Percentiles rank a stretch among this genome's conserved stretches.
phyloP scores from a whole-genome alignment of 2,329 filamentous ascomycete genomes.

The Penicillium sp. region DNA sequence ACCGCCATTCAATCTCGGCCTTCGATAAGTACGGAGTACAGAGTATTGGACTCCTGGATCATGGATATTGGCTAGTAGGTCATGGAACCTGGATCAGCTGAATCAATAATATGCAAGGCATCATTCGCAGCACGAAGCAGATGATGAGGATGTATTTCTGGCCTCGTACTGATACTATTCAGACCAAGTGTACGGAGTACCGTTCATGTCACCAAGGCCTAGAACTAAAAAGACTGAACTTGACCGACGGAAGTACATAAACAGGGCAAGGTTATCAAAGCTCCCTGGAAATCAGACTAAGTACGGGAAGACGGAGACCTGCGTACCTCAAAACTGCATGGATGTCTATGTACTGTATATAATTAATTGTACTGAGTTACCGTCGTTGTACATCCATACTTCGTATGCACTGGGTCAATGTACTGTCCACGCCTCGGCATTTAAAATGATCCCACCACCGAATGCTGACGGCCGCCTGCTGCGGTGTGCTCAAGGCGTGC shows the following conservation, averaged over 20 bases:
- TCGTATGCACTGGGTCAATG: background rate
- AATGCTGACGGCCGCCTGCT: constrained; percentile 9
- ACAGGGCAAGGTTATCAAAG: background rate
- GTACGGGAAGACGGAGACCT: too few relatives aligned
- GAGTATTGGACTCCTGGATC: background rate
- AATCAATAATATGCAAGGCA: background rate
- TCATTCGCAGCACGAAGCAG: background rate
- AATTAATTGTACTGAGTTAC: too few relatives aligned
- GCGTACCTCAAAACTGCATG: too few relatives aligned
- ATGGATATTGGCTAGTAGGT: background rate
- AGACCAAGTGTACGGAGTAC: background rate
- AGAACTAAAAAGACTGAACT: background rate
- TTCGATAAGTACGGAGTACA: background rate
- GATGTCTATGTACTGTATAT: too few relatives aligned
- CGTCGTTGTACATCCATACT: too few relatives aligned
- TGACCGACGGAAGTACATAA: background rate
- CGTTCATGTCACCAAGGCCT: background rate
- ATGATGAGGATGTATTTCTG: background rate
- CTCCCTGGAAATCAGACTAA: background rate
- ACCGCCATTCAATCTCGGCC: constrained; percentile 14
- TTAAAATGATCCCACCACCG: background rate
- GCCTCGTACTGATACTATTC: background rate
- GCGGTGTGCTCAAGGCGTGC: constrained; percentile 18
- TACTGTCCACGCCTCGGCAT: background rate
- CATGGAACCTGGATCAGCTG: background rate